A percentile compares a stretch with the other conserved stretches of the same genome.
Conservation (phyloP, 331 rosid genomes). For the Malus hybrid region DNA sequence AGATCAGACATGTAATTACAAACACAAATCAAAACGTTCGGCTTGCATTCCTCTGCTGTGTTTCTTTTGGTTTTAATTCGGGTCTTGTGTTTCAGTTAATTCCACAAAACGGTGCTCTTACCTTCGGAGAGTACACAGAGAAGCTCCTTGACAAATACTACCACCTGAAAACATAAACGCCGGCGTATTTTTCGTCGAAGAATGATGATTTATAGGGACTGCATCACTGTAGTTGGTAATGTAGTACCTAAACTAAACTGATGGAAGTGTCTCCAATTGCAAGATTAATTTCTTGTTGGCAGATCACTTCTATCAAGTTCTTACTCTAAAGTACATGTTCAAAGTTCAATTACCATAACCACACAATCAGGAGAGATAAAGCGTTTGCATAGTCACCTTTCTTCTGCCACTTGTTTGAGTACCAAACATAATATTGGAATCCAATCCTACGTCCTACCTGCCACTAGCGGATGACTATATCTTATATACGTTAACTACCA, state of each 20-base stretch:
- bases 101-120: constrained; percentile 50
- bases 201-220: background rate
- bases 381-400: too few species aligned
- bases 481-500: too few species aligned
- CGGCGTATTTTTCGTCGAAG: background rate
- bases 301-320: background rate
- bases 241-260: background rate
- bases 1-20: background rate
- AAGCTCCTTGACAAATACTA: constrained; percentile 78
- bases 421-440: too few species aligned
- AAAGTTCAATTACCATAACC: background rate
- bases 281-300: background rate
- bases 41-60: background rate
- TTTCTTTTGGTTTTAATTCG: background rate
- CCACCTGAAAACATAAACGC: constrained; percentile 41
- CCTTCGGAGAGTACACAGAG: constrained; percentile 85
- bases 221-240: background rate
- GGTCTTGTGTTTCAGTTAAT: constrained; percentile 27
- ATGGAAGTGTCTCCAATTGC: background rate
- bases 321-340: background rate
- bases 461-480: too few species aligned
- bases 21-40: background rate
- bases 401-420: background rate
- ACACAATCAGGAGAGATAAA: background rate
- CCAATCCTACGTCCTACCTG: too few species aligned